Evolutionary conservation across 2,329 filamentous ascomycete genomes (phyloP).

Genomic region (Verticillium nonalfalfae): DNA sequence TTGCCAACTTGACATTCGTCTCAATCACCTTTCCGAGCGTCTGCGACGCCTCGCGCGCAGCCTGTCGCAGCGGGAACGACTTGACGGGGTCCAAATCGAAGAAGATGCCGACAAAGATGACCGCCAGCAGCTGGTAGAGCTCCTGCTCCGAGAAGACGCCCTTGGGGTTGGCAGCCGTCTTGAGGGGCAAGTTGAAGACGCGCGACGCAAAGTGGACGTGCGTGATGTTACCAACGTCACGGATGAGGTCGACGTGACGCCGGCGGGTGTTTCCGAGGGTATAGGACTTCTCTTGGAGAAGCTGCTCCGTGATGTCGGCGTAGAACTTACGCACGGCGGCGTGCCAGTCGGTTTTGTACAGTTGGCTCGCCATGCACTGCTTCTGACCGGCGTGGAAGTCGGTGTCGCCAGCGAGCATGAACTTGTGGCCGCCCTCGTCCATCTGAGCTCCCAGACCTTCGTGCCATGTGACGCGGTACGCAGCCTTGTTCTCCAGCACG

Average conservation of each 20-base stretch:
- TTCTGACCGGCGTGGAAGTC: constrained; percentile 42
- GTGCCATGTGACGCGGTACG: constrained; percentile 61
- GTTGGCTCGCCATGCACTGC: constrained; percentile 46
- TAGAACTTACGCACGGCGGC: constrained; percentile 62
- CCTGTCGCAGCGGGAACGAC: constrained; percentile 57
- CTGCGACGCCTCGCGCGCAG: constrained; percentile 47
- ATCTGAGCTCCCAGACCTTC: constrained; percentile 58
- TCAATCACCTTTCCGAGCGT: constrained; percentile 58
- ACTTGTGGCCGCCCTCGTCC: constrained; percentile 43
- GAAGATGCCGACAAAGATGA: constrained; percentile 61
- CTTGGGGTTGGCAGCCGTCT: constrained; percentile 52
- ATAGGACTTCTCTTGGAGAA: constrained; percentile 61
- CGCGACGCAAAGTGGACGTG: constrained; percentile 59
- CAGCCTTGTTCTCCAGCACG: constrained; percentile 52
- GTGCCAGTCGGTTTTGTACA: constrained; percentile 58
- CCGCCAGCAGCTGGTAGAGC: constrained; percentile 55
- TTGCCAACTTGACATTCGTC: constrained; percentile 56
- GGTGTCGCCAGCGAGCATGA: constrained; percentile 49
- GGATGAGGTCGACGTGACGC: constrained; percentile 64
- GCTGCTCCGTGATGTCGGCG: constrained; percentile 49
- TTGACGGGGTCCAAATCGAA: constrained; percentile 60
- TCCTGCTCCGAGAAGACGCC: constrained; percentile 51
- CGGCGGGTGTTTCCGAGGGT: constrained; percentile 46
- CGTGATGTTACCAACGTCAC: constrained; percentile 62
- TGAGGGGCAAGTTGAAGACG: constrained; percentile 60